Conservation (phyloP, 345 rosid genomes). For the Brassica juncea region DNA sequence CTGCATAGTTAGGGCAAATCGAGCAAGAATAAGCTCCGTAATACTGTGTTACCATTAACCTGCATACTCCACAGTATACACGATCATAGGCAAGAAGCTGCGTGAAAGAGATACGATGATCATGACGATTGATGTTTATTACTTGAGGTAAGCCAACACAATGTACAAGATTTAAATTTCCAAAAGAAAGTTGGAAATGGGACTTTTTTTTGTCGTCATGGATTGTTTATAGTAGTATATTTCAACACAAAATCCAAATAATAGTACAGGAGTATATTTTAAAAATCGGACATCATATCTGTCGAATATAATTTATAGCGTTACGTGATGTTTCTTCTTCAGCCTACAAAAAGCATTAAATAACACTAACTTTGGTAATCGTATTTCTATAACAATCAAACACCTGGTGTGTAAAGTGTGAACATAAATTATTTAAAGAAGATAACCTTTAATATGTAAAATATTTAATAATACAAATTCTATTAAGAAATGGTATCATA, state of each 20-base stretch:
- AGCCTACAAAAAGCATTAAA: constrained; percentile 37
- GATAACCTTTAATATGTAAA: background rate
- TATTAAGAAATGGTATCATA: background rate
- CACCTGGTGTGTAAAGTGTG: background rate
- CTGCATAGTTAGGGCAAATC: background rate
- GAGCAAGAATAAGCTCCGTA: background rate
- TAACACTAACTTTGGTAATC: constrained; percentile 19
- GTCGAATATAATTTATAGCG: constrained; percentile 17
- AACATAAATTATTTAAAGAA: background rate
- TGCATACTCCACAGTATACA: too few species aligned
- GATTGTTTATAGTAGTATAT: constrained; percentile 15
- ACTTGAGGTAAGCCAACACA: too few species aligned
- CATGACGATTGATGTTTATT: background rate
- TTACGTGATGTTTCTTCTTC: constrained; percentile 31
- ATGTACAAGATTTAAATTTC: background rate
- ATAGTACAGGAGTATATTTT: background rate
- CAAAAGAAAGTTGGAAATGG: background rate
- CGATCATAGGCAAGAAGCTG: background rate
- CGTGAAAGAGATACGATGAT: background rate
- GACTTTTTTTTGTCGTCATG: background rate
- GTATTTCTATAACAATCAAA: constrained; percentile 6
- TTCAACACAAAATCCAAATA: constrained; percentile 2
- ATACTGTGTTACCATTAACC: background rate
- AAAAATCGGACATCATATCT: background rate
- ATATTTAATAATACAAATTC: background rate